Evolutionary conservation across 108 stramenopile genomes (phyloP).

Genomic region (Pelagomonas calceolata): DNA sequence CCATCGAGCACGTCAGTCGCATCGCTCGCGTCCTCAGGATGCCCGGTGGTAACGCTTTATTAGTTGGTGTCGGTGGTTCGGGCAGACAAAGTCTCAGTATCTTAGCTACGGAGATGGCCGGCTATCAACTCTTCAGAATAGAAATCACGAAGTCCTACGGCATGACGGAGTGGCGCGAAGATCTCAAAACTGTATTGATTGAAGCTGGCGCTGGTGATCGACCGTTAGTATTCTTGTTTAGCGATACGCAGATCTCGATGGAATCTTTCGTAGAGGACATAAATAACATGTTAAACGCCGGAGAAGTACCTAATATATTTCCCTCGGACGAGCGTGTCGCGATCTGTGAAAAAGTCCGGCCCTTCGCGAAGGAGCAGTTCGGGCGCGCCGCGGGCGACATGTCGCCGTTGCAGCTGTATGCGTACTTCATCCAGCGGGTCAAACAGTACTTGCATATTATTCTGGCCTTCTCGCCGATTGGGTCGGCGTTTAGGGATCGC

Average conservation of each 20-base stretch:
- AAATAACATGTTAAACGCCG: conserved; percentile 54
- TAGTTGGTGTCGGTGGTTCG: conserved; percentile 55
- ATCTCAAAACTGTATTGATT: conserved; percentile 44
- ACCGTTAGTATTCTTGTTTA: conserved; percentile 46
- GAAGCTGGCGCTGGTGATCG: conserved; percentile 35
- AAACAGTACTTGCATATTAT: conserved; percentile 46
- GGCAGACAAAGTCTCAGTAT: conserved; percentile 42
- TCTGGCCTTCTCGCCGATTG: conserved; percentile 54
- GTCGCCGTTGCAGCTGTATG: conserved; percentile 37
- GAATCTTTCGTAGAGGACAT: conserved; percentile 56
- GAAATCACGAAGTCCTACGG: conserved; percentile 56
- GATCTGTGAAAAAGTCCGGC: conserved; percentile 33
- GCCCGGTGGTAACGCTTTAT: conserved; percentile 48
- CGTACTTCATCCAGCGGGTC: conserved; percentile 47
- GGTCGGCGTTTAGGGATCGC: conserved; percentile 54
- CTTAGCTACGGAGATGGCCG: conserved; percentile 51
- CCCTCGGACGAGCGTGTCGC: conserved; percentile 42
- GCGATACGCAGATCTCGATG: conserved; percentile 53
- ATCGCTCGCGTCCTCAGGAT: conserved; percentile 43
- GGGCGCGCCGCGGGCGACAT: conserved; percentile 45
- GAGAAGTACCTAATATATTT: conserved; percentile 58
- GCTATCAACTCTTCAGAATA: conserved; percentile 32
- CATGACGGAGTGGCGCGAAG: conserved; percentile 50
- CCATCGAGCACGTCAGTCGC: conserved; percentile 49
- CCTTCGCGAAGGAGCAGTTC: conserved; percentile 40